Percentiles rank a stretch among this genome's conserved stretches.
Evolutionary conservation across 768 basidiomycete species (phyloP).

Genomic region (Suillus tomentosus): DNA sequence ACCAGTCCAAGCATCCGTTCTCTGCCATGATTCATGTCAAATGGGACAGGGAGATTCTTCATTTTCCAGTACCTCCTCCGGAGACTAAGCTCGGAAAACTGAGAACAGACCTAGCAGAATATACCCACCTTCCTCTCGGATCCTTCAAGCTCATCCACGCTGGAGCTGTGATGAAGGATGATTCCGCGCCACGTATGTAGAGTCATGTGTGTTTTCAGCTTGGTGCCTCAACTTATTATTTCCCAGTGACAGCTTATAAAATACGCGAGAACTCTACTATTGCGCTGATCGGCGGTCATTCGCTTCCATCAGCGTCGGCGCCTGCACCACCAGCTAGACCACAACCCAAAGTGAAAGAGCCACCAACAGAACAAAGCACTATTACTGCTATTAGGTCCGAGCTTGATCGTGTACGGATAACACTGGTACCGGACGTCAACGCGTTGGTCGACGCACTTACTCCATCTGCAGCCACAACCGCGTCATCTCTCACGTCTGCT

Average conservation of each 20-base stretch:
- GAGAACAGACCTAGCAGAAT: conserved; percentile 63
- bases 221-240: not conserved
- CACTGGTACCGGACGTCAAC: conserved; percentile 59
- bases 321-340: conserved; percentile 24
- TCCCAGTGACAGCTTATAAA: conserved; percentile 71
- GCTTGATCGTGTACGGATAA: conserved; percentile 49
- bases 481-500: conserved; percentile 19
- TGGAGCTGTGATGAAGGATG: conserved; percentile 90
- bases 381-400: conserved; percentile 41
- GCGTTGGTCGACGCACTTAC: conserved; percentile 47
- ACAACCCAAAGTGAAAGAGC: conserved; percentile 26
- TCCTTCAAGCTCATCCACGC: conserved; percentile 88
- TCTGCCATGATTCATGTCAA: conserved; percentile 46
- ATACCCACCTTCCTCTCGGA: conserved; percentile 68
- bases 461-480: conserved; percentile 7
- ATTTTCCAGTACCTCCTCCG: conserved; percentile 57
- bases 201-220: conserved; percentile 8
- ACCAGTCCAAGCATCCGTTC: conserved; percentile 13
- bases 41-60: conserved; percentile 52
- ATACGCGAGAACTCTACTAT: conserved; percentile 70
- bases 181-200: conserved; percentile 60
- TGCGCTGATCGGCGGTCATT: conserved; percentile 62
- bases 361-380: conserved; percentile 41
- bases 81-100: conserved; percentile 59
- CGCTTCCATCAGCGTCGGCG: conserved; percentile 23